Evolutionary conservation across 192 early-diverging fungal genomes (phyloP), one percentile per base, ranked within the genome.

Genomic region (Linderina pennispora): DNA sequence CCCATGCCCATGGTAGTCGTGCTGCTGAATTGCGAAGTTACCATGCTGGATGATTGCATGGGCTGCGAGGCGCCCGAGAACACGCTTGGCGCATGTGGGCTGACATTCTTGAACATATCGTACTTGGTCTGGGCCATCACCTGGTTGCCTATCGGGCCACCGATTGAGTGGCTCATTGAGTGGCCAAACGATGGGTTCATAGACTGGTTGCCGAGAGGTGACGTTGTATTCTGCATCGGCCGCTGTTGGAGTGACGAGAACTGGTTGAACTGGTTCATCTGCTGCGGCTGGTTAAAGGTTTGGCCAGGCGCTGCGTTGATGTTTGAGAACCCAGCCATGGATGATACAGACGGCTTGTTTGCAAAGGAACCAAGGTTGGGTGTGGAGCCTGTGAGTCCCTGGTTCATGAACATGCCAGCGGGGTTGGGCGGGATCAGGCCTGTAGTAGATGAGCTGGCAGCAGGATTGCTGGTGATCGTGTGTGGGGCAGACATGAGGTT

Each of bases 31-130:
- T 58, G 56, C 13, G 53, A 18, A 18, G 28, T 51, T 33, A 38
- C 25, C 3, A 28, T 8, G 13, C 48, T 42, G 23, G 41, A 45
- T n/a, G 41, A 56, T 41, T 46, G 54, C 8, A 39, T 23, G 22
- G 28, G 49, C 28, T 45, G 50, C n/a, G 48, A 4, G 2, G 25
- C 34, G 35, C 44, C 38, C 3, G 18, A 53, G 33, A 70, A 63
- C 24, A 70, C 43, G 39, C 67, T 55, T 1, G 59, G 67, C 0
- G 58, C 60, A 16, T 59, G 61, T 23, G 67, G 67, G 23, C 63
- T 63, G 47, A 70, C 33, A 1, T 55, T 45, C 51, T 63, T 63
- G 56, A 70, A 63, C 43, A 70, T 17, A 17, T 70, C 67, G 41
- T 70, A 70, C 23, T 58, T 53, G 50, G 17, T 58, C 35, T 56